Base-by-base conservation (phyloP, 305 asterid species). In the Fraxinus velutina region DNA sequence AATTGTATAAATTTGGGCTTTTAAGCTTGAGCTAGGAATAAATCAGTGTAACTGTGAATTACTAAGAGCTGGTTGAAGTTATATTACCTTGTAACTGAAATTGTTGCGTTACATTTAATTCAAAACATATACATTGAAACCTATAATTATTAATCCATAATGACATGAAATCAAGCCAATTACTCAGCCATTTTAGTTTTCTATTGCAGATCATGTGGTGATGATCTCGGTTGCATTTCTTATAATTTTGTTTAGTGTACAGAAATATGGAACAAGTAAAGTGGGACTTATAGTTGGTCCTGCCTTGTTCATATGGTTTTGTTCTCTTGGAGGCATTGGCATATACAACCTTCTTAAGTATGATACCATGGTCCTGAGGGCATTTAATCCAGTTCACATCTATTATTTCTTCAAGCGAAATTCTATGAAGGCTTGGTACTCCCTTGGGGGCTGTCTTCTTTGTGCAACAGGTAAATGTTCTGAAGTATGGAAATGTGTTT, bases 241-340 rank as follows among this genome's bases (percentile, higher is more conserved):
- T 89, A 90, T 94, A 88, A 85, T 94, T 81, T 86, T 94, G 91
- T 96, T 96, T 91, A 93, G 99, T 83, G 91, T 96, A 86, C 99
- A 96, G 90, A 91, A 92, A 90, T 96, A 94, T 81, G 99, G 99
- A 73, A 96, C 99, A 39, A 96, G 99, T 88, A 96, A 96, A 92
- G 93, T 92, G 83, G 98, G 98, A 87, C 86, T 96, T 88, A 90
- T 94, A 37, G 98, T 96, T 87, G 99, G 99, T 80, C 99, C 98
- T 81, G 97, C 98, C 80, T 90, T 94, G 91, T 93, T 96, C 85
- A 81, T 96, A 89, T 96, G 99, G 99, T 96, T 96, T 89, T 93
- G 98, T 83, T 96, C 97, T 84, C 97, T 94, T 84, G 98, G 92
- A 77, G 92, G 93, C 83, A 92, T 94, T 83, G 99, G 99, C 89